Evolutionary conservation across 2,329 filamentous ascomycete species (phyloP), one percentile per base, ranked within the genome.

Genomic region (Lizonia empirigonia): DNA sequence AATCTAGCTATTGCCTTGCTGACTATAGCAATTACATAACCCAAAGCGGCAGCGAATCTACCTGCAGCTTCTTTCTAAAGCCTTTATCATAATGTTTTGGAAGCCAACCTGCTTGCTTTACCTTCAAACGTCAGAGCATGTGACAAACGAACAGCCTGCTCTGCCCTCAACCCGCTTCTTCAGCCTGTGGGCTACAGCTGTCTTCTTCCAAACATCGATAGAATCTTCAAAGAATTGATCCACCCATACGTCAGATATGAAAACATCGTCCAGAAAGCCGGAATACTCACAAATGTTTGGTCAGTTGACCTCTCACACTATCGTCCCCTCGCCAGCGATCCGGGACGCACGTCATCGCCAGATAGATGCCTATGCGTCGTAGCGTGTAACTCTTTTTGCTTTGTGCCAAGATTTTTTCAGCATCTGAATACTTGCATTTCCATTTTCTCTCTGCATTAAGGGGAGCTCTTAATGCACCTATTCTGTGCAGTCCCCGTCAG

Each of bases 261-360:
- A 66, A 0, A 59, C 62, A 5, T 70, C 70, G 2, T 77, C 76
- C 42, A 73, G 74, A 24, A 80, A 67, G 0, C 73, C 73, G 59
- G 79, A 79, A 46, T 77, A 76, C 2, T 69, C 65, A 59, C 76
- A 77, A 19, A 80, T 65, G 3, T 75, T 60, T 1, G 77, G 76
- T 77, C 77, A 80, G 54, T 77, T 77, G 7, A 59, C 44, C 7
- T 67, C 68, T 76, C 77, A 80, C 53, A 67, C 58, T 0, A 64
- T 55, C 5, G 63, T 61, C 35, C 66, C 71, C 39, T 74, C 72
- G 22, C 77, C 70, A 29, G 74, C 77, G 2, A 73, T 70, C 52
- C 79, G 80, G 63, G 73, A 80, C 52, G 65, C 44, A 52, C 69
- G 49, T 59, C 68, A 47, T 51, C 56, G 5, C 46, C 33, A 13